Evolutionary conservation across 1,284 basidiomycete genomes (phyloP).

Genomic region (Ustilago lituana): DNA sequence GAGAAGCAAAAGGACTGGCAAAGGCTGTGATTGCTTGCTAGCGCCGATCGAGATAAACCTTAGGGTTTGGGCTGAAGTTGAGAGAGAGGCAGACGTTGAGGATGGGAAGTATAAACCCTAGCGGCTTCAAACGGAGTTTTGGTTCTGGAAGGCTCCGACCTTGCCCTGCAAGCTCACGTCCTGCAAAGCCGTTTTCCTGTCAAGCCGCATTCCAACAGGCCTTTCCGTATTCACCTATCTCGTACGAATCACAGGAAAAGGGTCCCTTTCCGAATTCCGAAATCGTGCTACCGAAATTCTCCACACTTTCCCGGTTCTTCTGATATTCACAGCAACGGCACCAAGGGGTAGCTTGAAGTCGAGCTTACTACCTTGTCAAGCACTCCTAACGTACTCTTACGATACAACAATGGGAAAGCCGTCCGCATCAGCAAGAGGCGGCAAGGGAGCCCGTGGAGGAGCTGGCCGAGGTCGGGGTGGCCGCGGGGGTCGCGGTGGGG

Average conservation of each 20-base stretch:
- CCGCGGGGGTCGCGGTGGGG: conserved; percentile 37
- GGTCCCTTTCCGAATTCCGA: conserved; percentile 5
- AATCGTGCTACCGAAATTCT: conserved; percentile 10
- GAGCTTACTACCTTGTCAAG: too few relatives aligned
- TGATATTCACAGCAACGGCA: too few relatives aligned
- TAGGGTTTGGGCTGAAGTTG: too few relatives aligned
- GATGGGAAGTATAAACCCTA: too few relatives aligned
- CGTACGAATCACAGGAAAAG: not conserved
- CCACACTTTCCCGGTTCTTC: conserved; percentile 28
- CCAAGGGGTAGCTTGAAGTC: too few relatives aligned
- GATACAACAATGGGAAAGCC: conserved; percentile 29
- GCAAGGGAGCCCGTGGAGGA: conserved; percentile 32
- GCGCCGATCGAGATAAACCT: too few relatives aligned
- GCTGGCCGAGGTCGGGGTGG: conserved; percentile 33
- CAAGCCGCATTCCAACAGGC: not conserved
- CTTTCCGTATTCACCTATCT: not conserved
- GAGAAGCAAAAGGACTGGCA: too few relatives aligned
- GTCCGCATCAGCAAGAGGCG: conserved; percentile 27
- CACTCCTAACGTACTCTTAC: too few relatives aligned
- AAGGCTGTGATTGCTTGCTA: too few relatives aligned
- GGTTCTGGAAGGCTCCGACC: not conserved
- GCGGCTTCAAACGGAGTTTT: conserved; percentile 36
- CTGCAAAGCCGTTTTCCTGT: conserved; percentile 23
- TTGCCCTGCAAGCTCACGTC: not conserved
- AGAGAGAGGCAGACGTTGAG: too few relatives aligned